Evolutionary conservation across 805 yeast genomes (phyloP).

Genomic region (Saccharomyces jurei): DNA sequence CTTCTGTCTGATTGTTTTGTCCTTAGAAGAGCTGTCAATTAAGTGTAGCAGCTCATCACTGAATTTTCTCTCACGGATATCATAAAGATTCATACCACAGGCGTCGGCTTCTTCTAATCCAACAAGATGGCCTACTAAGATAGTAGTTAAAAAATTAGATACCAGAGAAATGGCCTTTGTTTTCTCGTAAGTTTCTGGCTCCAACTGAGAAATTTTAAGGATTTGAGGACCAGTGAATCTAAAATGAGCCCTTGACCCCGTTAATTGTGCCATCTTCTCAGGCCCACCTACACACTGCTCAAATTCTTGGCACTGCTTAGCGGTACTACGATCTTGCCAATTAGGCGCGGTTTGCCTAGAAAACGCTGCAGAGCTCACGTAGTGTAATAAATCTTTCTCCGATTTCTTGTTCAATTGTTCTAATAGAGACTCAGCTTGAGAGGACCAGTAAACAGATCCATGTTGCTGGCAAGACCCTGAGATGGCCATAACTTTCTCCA

Average conservation of each 20-base stretch:
- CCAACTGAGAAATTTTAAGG: conserved; percentile 51
- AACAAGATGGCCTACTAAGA: conserved; percentile 57
- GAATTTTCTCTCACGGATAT: conserved; percentile 49
- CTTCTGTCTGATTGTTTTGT: conserved; percentile 24
- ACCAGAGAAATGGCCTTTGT: conserved; percentile 65
- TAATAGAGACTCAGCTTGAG: conserved; percentile 38
- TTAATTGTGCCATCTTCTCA: conserved; percentile 46
- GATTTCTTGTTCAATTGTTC: conserved; percentile 22
- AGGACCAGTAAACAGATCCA: conserved; percentile 79
- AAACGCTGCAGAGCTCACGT: conserved; percentile 44
- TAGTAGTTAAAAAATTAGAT: conserved; percentile 67
- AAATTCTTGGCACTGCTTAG: conserved; percentile 52
- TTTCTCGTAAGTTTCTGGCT: conserved; percentile 43
- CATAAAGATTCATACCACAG: conserved; percentile 89
- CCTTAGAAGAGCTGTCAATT: conserved; percentile 16
- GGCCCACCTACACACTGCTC: conserved; percentile 58
- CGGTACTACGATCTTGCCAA: conserved; percentile 93
- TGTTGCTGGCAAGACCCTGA: conserved; percentile 91
- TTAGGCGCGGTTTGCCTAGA: conserved; percentile 67
- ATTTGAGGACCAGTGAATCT: conserved; percentile 92
- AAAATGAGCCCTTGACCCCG: conserved; percentile 85
- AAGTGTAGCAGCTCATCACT: conserved; percentile 46
- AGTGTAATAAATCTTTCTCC: conserved; percentile 35
- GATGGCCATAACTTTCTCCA: conserved; percentile 52
- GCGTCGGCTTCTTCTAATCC: conserved; percentile 77